Evolutionary conservation across 1,139 yeast species (phyloP).

Genomic region (Nematodospora anomalae): DNA sequence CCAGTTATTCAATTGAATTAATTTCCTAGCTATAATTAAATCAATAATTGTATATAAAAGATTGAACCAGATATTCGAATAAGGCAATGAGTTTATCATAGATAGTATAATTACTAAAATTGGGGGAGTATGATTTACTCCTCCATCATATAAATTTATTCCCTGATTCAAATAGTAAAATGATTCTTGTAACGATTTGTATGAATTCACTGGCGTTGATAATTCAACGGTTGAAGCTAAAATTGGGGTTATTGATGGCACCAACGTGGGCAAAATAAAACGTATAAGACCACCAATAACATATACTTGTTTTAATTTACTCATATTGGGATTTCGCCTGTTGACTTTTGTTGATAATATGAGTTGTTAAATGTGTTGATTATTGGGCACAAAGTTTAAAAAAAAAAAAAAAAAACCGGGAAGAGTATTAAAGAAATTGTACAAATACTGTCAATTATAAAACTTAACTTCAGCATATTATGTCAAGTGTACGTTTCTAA

Average conservation of each 20-base stretch:
- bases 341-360: conserved; percentile 2
- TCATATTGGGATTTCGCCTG: conserved; percentile 16
- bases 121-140: conserved; percentile 86
- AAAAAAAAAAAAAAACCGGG: conserved; percentile 7
- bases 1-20: conserved; percentile 44
- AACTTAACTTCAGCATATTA: too few species aligned
- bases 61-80: conserved; percentile 23
- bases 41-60: conserved; percentile 44
- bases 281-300: conserved; percentile 33
- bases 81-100: conserved; percentile 32
- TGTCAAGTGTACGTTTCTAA: conserved; percentile 11
- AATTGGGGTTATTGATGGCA: conserved; percentile 31
- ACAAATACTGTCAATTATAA: too few species aligned
- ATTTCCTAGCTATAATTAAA: conserved; percentile 38
- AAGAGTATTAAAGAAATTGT: too few species aligned
- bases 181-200: conserved; percentile 72
- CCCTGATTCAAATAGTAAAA: conserved; percentile 62
- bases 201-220: conserved; percentile 77
- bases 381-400: not conserved
- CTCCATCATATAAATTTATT: conserved; percentile 76
- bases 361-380: too few species aligned
- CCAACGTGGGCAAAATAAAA: conserved; percentile 31
- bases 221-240: conserved; percentile 57
- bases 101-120: conserved; percentile 55
- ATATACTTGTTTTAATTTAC: conserved; percentile 25